Conservation (phyloP, 768 basidiomycete species). For the Panellus pusillus region DNA sequence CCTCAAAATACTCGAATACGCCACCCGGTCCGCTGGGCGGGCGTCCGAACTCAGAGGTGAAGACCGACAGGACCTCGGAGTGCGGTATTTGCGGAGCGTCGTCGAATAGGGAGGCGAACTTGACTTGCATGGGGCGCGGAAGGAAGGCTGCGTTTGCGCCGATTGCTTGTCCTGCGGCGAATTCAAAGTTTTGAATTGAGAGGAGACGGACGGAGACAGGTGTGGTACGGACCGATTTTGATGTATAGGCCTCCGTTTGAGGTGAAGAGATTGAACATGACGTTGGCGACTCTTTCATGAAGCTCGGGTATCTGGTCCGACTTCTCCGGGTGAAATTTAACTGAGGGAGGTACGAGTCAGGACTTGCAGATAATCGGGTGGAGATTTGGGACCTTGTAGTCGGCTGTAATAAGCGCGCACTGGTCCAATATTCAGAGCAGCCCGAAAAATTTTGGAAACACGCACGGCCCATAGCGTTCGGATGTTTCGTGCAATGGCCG, state of each 20-base stretch:
- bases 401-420: constrained; percentile 70
- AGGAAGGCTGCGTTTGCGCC: constrained; percentile 85
- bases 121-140: constrained; percentile 79
- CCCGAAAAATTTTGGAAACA: constrained; percentile 1
- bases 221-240: constrained; percentile 59
- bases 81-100: constrained; percentile 86
- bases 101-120: constrained; percentile 83
- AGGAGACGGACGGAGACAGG: not conserved
- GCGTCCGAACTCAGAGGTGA: constrained; percentile 65
- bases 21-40: constrained; percentile 67
- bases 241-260: constrained; percentile 86
- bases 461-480: constrained; percentile 54
- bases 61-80: constrained; percentile 63
- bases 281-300: constrained; percentile 80
- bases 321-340: constrained; percentile 76
- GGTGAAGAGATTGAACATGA: constrained; percentile 74
- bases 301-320: constrained; percentile 74
- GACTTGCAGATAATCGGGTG: too few species aligned
- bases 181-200: too few species aligned
- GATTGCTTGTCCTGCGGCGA: constrained; percentile 61
- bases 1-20: constrained; percentile 78
- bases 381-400: constrained; percentile 59
- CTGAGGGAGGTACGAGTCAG: not conserved
- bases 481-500: constrained; percentile 52
- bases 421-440: constrained; percentile 23